These are phyloP conservation scores for carrot (Daucus carota) DNA, from an alignment of 129 eudicot species.

Conservation along the genomic window DH1_v3.0 NC_030382.2:28439001-28439500, in stretches of 20 bases:
- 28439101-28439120: constrained; percentile 80
- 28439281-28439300: constrained; percentile 17
- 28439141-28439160: constrained; percentile 81
- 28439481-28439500: background rate
- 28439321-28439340: constrained; percentile 27
- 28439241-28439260: constrained; percentile 65
- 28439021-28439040: constrained; percentile 77
- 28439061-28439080: constrained; percentile 90
- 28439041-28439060: constrained; percentile 91
- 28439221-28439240: constrained; percentile 33
- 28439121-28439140: constrained; percentile 97
- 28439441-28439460: constrained; percentile 14
- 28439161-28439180: constrained; percentile 59
- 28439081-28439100: constrained; percentile 71
- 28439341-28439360: constrained; percentile 8
- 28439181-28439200: constrained; percentile 1
- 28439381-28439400: constrained; percentile 24
- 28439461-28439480: constrained; percentile 5
- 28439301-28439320: constrained; percentile 60
- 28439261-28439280: constrained; percentile 45
- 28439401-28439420: constrained; percentile 36
- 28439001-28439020: constrained; percentile 75
- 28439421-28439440: constrained; percentile 23
- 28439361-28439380: constrained; percentile 1
- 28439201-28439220: constrained; percentile 20